These are phyloP conservation scores for Rhizophora mangle DNA, from an alignment of 345 rosid genomes.

Conservation along the genomic window DNA sequence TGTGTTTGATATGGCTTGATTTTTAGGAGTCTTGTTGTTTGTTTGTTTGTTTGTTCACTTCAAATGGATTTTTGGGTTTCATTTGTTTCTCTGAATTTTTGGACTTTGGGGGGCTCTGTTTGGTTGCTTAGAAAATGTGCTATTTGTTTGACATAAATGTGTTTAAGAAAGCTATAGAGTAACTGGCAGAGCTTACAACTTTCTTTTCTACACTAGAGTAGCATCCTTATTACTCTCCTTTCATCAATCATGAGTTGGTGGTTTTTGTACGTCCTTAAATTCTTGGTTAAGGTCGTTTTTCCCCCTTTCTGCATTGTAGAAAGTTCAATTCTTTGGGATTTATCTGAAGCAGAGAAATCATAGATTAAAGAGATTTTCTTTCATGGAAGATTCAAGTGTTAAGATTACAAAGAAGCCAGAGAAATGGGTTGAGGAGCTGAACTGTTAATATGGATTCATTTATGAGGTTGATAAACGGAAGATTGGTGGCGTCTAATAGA, in stretches of 20 bases:
- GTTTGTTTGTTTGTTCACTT: not conserved
- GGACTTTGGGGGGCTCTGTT: not conserved
- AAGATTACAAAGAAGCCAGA: not conserved
- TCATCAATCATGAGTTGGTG: too few relatives aligned
- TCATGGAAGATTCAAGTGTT: not conserved
- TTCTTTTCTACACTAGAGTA: too few relatives aligned
- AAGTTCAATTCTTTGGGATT: not conserved
- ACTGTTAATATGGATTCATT: too few relatives aligned
- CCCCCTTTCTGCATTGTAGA: not conserved
- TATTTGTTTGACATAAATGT: too few relatives aligned
- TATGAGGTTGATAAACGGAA: too few relatives aligned
- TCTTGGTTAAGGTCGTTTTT: not conserved
- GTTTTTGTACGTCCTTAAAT: not conserved
- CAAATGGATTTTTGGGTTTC: not conserved
- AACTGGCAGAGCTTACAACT: too few relatives aligned
- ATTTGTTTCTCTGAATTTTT: not conserved
- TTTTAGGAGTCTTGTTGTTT: not conserved
- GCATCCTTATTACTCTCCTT: too few relatives aligned
- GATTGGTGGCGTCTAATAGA: too few relatives aligned
- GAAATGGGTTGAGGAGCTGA: not conserved
- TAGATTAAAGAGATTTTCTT: not conserved
- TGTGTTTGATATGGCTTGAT: not conserved
- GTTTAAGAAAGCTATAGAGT: too few relatives aligned
- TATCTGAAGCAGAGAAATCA: not conserved
- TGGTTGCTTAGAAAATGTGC: slow-evolving; percentile 8